Evolutionary conservation across 2,329 filamentous ascomycete species (phyloP).

Genomic region (Alternaria atra): DNA sequence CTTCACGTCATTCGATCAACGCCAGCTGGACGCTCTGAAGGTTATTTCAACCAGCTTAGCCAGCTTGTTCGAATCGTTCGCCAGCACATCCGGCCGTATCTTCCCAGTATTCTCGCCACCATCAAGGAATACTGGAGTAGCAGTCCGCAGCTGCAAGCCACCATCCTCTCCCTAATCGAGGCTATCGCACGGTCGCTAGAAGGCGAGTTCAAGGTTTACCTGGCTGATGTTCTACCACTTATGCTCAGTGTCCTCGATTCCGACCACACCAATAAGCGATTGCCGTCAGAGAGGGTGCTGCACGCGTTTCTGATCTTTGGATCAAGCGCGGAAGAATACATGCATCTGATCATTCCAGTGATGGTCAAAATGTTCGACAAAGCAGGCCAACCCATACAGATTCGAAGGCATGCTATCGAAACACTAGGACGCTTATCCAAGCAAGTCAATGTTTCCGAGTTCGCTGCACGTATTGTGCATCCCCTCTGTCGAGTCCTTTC

Average conservation of each 20-base stretch:
- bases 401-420: conserved; percentile 90
- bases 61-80: conserved; percentile 93
- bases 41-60: conserved; percentile 96
- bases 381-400: conserved; percentile 77
- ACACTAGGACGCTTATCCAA: conserved; percentile 93
- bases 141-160: conserved; percentile 82
- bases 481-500: conserved; percentile 85
- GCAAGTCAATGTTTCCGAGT: conserved; percentile 97
- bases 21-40: conserved; percentile 80
- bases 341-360: conserved; percentile 97
- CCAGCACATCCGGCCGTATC: conserved; percentile 92
- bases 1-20: conserved; percentile 87
- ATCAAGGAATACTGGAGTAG: conserved; percentile 91
- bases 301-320: conserved; percentile 97
- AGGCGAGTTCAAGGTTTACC: conserved; percentile 96
- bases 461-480: conserved; percentile 95
- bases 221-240: conserved; percentile 85
- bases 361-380: conserved; percentile 96
- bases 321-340: conserved; percentile 95
- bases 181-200: conserved; percentile 93
- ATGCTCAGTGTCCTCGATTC: conserved; percentile 96
- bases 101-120: conserved; percentile 85
- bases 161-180: conserved; percentile 90
- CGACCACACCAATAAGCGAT: conserved; percentile 77
- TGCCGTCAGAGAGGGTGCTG: conserved; percentile 86